A percentile compares a stretch with the other conserved stretches of the same genome.
Conservation (phyloP, 2,329 filamentous ascomycete genomes). For the Davidsoniella australis region DNA sequence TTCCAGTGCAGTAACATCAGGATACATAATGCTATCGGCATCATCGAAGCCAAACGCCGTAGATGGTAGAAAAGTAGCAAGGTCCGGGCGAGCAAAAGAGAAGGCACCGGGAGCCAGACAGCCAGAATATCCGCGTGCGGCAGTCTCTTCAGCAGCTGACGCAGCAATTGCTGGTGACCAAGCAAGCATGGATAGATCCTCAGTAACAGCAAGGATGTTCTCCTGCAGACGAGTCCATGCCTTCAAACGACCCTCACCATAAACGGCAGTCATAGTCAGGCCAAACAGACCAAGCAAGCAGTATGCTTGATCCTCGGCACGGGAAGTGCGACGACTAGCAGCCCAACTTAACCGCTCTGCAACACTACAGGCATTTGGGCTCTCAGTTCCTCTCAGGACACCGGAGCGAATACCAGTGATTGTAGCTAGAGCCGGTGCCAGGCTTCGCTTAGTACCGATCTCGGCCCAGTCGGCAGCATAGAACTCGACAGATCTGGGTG, state of each 20-base stretch:
- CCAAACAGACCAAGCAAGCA: slow-evolving; percentile 19
- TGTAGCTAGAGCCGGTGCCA: slow-evolving; percentile 12
- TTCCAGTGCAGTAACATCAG: slow-evolving; percentile 10
- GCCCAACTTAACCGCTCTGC: slow-evolving; percentile 18
- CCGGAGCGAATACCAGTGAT: slow-evolving; percentile 16
- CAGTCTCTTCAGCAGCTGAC: not conserved
- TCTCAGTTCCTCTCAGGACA: slow-evolving; percentile 12
- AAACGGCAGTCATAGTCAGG: slow-evolving; percentile 18
- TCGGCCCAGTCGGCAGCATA: slow-evolving; percentile 17
- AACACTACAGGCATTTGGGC: slow-evolving; percentile 10
- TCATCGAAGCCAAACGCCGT: slow-evolving; percentile 14
- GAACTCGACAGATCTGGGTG: slow-evolving; percentile 17
- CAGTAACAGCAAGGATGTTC: slow-evolving; percentile 20
- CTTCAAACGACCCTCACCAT: slow-evolving; percentile 17
- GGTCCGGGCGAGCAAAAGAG: slow-evolving; percentile 11
- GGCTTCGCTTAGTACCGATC: slow-evolving; percentile 16
- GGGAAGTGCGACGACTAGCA: slow-evolving; percentile 15
- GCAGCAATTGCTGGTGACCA: slow-evolving; percentile 13
- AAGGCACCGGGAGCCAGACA: slow-evolving; percentile 10
- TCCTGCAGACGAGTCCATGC: slow-evolving; percentile 22
- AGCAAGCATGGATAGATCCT: slow-evolving; percentile 22
- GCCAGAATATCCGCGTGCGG: slow-evolving; percentile 1
- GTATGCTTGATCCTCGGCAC: slow-evolving; percentile 19
- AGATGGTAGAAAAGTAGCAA: slow-evolving; percentile 12
- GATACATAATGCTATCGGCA: slow-evolving; percentile 13